Percentiles rank a stretch among this genome's conserved stretches.
These are phyloP conservation scores for Calophaca sinica DNA, from an alignment of 306 rosid genomes.

Conservation along the genomic window DNA sequence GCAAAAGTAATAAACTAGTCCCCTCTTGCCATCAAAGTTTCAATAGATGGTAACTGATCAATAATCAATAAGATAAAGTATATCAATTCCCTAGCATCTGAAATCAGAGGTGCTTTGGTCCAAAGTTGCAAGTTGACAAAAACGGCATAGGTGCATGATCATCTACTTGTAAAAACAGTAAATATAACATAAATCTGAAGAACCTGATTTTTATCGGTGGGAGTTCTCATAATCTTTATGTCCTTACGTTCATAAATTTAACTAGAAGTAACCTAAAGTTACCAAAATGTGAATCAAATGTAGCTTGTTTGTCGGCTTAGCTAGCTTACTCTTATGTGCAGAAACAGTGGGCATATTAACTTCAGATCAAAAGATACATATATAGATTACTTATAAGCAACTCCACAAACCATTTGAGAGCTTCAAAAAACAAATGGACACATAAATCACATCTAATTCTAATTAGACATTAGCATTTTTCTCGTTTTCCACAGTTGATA, in stretches of 20 bases:
- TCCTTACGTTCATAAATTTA: too few relatives aligned
- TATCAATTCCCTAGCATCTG: constrained; percentile 1
- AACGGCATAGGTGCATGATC: background rate
- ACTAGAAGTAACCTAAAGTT: background rate
- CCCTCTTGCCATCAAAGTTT: constrained; percentile 2
- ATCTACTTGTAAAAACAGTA: background rate
- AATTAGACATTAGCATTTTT: constrained; percentile 22
- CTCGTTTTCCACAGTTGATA: background rate
- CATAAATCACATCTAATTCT: background rate
- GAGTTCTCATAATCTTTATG: too few relatives aligned
- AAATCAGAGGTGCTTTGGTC: background rate
- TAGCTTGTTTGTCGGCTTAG: background rate
- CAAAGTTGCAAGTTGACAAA: constrained; percentile 12
- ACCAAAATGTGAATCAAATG: constrained; percentile 16
- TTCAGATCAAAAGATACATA: background rate
- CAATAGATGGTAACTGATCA: background rate
- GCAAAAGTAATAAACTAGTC: too few relatives aligned
- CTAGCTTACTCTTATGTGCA: constrained; percentile 13
- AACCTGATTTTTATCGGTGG: background rate
- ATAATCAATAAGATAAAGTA: background rate
- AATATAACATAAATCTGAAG: background rate
- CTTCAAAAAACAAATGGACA: background rate
- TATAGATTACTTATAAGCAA: background rate
- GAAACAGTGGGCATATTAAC: background rate
- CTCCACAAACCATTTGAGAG: constrained; percentile 27